Conservation (phyloP, 257 asterid species). For the Craterostigma plantagineum region DNA sequence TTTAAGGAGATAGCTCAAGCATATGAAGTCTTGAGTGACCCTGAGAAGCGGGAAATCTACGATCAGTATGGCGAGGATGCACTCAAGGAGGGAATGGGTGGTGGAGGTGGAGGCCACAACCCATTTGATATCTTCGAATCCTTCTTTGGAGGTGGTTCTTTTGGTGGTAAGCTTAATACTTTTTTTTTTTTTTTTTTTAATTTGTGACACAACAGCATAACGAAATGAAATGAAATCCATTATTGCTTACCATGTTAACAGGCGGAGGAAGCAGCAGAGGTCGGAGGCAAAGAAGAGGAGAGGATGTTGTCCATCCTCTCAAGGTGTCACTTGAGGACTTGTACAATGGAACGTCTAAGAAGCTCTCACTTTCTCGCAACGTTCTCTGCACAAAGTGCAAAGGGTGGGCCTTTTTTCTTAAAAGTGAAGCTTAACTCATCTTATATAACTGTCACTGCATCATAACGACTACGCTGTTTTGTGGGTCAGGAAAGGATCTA, state of each 20-base stretch:
- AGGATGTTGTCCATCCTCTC: neutral
- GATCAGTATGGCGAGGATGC: slow-evolving; percentile 5
- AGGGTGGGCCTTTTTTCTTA: neutral
- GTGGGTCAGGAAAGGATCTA: neutral
- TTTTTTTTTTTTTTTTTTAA: neutral
- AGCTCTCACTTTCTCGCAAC: neutral
- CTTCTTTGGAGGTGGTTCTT: neutral
- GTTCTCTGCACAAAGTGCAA: neutral
- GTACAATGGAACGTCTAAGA: neutral
- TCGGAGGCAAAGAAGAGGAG: slow-evolving; percentile 1
- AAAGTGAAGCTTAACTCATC: no score
- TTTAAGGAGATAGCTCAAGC: slow-evolving; percentile 3
- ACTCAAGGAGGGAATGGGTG: slow-evolving; percentile 3
- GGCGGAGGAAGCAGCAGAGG: neutral
- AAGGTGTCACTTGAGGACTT: neutral
- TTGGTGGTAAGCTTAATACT: neutral
- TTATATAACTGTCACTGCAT: neutral
- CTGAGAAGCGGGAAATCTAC: neutral
- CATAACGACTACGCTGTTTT: neutral
- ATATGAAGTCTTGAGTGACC: neutral
- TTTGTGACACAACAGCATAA: neutral
- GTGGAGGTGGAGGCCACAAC: neutral
- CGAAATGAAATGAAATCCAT: neutral
- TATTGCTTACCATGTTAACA: neutral
- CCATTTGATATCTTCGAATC: neutral